Evolutionary conservation across 208 protist species (phyloP), one percentile per base, ranked within the genome.

Genomic region (Wallacemonas sp.): DNA sequence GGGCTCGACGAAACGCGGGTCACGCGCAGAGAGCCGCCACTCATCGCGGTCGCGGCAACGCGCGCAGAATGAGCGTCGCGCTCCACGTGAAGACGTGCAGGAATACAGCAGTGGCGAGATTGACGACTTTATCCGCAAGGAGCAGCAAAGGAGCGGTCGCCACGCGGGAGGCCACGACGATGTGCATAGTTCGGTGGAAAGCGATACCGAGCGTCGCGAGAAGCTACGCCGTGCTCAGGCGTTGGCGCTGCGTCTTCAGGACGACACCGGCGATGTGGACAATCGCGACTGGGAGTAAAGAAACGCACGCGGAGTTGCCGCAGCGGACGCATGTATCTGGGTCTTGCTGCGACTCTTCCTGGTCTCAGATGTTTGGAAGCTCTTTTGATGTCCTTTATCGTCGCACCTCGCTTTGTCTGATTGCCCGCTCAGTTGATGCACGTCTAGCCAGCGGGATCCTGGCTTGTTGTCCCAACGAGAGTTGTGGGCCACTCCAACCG

Each of bases 91-190:
- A 0, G 48, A 26, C 8, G 29, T 29, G 10, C n/a, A 31, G 52
- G 52, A 59, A 7, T 59, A 59, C 31, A 42, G 0, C 32, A 59
- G 52, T 18, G 52, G 31, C 18, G 52, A 59, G 29, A 45, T 64
- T 20, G 57, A 64, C 25, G 57, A 45, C 57, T 64, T 64, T n/a
- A 59, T 59, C 52, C 26, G 52, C 3, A 59, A 42, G 31, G 52
- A 59, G 29, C 52, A 59, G n/a, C 52, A 59, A 23, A 3, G 32
- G 4, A 59, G 52, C 22, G 31, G 26, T 0, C 52, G 52, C 25
- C 22, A 59, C 32, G 32, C 31, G 11, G 52, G 39, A 7, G 8
- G 8, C 16, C 11, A 18, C 4, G 52, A 18, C 4, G 52, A 59
- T 20, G n/a, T 33, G 3, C 52, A 59, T 3, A 36, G n/a, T 12